Percentiles rank a stretch among this genome's conserved stretches.
Conservation (phyloP, 805 yeast genomes). For the Hanseniaspora hatyaiensis region DNA sequence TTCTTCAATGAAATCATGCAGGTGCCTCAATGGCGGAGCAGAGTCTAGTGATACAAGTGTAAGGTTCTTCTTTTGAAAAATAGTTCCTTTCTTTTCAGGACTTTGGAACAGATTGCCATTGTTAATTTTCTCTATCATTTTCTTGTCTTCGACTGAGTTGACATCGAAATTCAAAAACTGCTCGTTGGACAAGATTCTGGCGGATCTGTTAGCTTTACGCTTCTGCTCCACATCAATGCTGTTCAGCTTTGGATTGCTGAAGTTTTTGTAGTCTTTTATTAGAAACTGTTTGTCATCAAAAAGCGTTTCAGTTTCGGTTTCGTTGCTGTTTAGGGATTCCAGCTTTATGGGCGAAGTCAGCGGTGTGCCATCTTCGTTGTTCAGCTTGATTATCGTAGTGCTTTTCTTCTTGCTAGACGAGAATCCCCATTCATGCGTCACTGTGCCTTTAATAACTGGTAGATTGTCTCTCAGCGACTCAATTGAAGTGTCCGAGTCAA, state of each 20-base stretch:
- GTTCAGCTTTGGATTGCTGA: neutral
- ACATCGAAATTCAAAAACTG: conserved; percentile 11
- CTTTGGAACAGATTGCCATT: conserved; percentile 7
- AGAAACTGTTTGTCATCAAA: neutral
- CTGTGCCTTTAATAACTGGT: conserved; percentile 14
- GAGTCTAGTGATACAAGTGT: neutral
- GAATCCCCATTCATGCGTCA: conserved; percentile 16
- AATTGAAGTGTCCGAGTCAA: conserved; percentile 2
- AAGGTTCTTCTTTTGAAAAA: neutral
- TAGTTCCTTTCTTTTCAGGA: conserved; percentile 2
- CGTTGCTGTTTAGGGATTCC: neutral
- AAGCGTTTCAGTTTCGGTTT: neutral
- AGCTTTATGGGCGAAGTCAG: conserved; percentile 3
- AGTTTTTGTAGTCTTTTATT: neutral
- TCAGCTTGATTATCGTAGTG: conserved; percentile 1
- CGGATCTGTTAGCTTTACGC: conserved; percentile 13
- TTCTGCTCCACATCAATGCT: neutral
- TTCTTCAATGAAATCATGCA: neutral
- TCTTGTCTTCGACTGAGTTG: neutral
- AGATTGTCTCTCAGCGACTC: neutral
- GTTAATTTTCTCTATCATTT: conserved; percentile 12
- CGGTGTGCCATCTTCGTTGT: conserved; percentile 12
- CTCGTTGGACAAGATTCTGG: conserved; percentile 13
- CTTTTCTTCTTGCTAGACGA: conserved; percentile 5
- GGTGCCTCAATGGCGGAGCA: neutral